These are phyloP conservation scores for Oryza meridionalis DNA, from an alignment of 176 grass and related monocot genomes.

Conservation along the genomic window DNA sequence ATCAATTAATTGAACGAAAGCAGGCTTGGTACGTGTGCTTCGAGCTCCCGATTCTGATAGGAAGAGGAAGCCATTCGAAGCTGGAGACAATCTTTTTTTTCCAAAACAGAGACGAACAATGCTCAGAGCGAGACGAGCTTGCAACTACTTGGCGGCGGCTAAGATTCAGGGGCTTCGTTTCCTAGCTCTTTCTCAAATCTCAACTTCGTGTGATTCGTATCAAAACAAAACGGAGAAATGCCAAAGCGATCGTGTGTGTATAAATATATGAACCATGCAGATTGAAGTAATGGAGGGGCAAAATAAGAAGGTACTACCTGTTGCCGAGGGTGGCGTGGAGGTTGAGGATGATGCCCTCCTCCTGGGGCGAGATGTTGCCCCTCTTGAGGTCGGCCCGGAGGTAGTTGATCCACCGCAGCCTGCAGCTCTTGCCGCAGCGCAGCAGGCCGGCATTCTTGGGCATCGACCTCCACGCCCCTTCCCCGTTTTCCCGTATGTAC, in stretches of 20 bases:
- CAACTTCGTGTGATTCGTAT: too few species aligned
- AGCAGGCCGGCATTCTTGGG: constrained; percentile 64
- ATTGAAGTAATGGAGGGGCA: too few species aligned
- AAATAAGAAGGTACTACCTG: constrained; percentile 23
- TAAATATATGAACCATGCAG: too few species aligned
- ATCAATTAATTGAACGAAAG: not conserved
- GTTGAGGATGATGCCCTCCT: constrained; percentile 54
- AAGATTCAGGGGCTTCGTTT: too few species aligned
- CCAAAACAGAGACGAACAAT: not conserved
- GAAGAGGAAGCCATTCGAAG: not conserved
- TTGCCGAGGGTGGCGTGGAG: constrained; percentile 62
- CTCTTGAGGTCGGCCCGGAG: constrained; percentile 54
- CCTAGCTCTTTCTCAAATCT: too few species aligned
- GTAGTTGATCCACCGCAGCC: constrained; percentile 62
- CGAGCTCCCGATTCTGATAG: not conserved
- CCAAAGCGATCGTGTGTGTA: too few species aligned
- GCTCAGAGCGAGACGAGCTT: not conserved
- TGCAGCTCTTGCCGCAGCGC: constrained; percentile 66
- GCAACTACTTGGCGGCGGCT: too few species aligned
- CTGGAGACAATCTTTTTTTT: not conserved
- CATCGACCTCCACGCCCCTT: constrained; percentile 56
- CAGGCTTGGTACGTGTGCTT: not conserved
- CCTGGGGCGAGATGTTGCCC: constrained; percentile 51
- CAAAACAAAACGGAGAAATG: too few species aligned
- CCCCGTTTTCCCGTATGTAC: constrained; percentile 57